A percentile compares a stretch with the other conserved stretches of the same genome.
Evolutionary conservation across 179 eudicot genomes (phyloP).

Genomic region (Beta macrorhiza): DNA sequence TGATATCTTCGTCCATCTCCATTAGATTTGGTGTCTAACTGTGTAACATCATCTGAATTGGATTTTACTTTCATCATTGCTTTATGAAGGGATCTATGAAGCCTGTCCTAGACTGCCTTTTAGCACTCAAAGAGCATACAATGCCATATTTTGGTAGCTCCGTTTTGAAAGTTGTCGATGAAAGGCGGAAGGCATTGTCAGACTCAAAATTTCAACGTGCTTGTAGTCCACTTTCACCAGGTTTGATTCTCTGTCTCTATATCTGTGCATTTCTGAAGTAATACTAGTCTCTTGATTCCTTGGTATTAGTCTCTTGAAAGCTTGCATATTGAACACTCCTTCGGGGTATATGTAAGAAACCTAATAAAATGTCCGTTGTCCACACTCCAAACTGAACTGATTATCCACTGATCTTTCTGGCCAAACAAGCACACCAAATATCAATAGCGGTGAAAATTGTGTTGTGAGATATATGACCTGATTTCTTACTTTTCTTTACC

Average conservation of each 20-base stretch:
- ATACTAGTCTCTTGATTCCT: neutral
- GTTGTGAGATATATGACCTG: neutral
- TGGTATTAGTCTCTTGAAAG: neutral
- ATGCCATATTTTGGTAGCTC: constrained; percentile 37
- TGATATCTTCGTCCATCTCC: neutral
- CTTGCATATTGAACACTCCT: neutral
- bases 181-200: constrained; percentile 41
- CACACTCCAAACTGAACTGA: neutral
- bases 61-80: neutral
- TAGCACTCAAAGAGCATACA: constrained; percentile 58
- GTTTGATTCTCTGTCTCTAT: constrained; percentile 27
- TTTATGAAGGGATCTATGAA: constrained; percentile 77
- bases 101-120: constrained; percentile 72
- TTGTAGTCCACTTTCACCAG: constrained; percentile 55
- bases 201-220: constrained; percentile 54
- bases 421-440: neutral
- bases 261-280: too few relatives aligned
- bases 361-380: neutral
- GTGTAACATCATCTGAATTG: neutral
- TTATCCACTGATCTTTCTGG: neutral
- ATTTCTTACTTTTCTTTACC: neutral
- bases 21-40: neutral
- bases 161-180: constrained; percentile 42
- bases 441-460: neutral
- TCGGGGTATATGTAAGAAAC: neutral